Base-by-base conservation (phyloP, 306 rosid species). In the Castanopsis chinensis region DNA sequence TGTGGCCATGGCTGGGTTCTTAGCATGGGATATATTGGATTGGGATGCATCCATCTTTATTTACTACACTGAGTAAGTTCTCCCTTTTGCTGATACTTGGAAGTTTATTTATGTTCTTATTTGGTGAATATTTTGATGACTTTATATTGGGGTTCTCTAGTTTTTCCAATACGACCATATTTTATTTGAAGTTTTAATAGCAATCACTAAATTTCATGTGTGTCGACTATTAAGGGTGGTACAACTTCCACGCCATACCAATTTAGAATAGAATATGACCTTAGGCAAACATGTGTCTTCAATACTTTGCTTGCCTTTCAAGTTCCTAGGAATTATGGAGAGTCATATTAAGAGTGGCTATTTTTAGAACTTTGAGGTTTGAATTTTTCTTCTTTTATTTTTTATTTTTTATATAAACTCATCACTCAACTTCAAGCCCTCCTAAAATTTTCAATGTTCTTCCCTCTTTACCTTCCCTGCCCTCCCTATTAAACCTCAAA, bases 1-100 rank as follows among this genome's bases (percentile, higher is more conserved):
- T 64, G 11, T 88, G 20, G 70, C 65, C 54, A 4, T 90, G 86
- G 84, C 84, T 2, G 64, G 81, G 6, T 85, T 87, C 65, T 71
- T 87, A 75, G 35, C 76, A 0, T 85, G 91, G 84, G 97, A 92
- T 80, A 57, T 84, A 52, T 13, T 67, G 57, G 65, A 65, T 0
- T 90, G 85, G 79, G 88, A 52, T 73, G 61, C 91, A 11, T 27
- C 57, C 85, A 85, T 89, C 78, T 90, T 92, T 52, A 2, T 85
- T 25, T 92, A 92, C 90, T 92, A 92, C 59, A 90, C 97, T 0
- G 97, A 92, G 95, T 92, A 86, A 69, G 82, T 33, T 71, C 71
- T 72, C 75, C 23, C 43, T 79, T 56, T 41, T 1, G 2, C 17
- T 11, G 2, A 23, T 43, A 18, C 49, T 65, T 18, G 15, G 17